phyloP scores from a whole-genome alignment of 2,329 filamentous ascomycete species.

The Xylaria sp. region DNA sequence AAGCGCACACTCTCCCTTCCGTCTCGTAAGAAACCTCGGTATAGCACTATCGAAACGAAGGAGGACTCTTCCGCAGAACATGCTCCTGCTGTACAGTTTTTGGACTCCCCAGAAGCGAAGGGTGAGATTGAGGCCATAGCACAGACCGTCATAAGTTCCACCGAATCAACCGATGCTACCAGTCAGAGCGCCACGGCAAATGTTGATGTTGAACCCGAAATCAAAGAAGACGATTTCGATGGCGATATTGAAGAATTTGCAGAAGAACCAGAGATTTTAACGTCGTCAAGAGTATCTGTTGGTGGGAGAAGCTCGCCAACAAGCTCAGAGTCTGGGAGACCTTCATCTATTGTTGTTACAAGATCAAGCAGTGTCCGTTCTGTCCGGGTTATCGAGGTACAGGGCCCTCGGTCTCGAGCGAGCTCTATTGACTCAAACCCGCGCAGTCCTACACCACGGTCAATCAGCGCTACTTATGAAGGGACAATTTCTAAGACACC shows the following conservation, averaged over 20 bases:
- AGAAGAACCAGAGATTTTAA: slow-evolving; percentile 65
- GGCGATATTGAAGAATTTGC: slow-evolving; percentile 58
- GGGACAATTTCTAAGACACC: slow-evolving; percentile 48
- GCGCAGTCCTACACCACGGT: slow-evolving; percentile 39
- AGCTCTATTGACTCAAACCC: slow-evolving; percentile 54
- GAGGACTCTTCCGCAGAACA: not conserved
- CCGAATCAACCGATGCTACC: slow-evolving; percentile 23
- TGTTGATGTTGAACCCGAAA: slow-evolving; percentile 23
- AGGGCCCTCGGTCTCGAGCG: slow-evolving; percentile 57
- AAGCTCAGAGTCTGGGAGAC: slow-evolving; percentile 53
- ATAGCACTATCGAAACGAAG: slow-evolving; percentile 4
- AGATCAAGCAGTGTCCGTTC: slow-evolving; percentile 59
- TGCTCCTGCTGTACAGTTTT: not conserved
- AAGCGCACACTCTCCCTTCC: slow-evolving; percentile 37
- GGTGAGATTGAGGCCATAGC: slow-evolving; percentile 6
- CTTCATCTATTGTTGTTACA: slow-evolving; percentile 47
- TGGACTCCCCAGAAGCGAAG: slow-evolving; percentile 2
- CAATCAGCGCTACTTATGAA: slow-evolving; percentile 48
- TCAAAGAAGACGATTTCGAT: slow-evolving; percentile 36
- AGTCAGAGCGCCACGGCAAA: slow-evolving; percentile 18
- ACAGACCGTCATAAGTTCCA: not conserved
- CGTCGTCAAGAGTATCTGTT: slow-evolving; percentile 61
- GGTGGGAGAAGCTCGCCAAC: slow-evolving; percentile 57
- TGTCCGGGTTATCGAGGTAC: slow-evolving; percentile 63
- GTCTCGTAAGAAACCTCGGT: slow-evolving; percentile 31